Evolutionary conservation across 805 yeast species (phyloP).

Genomic region (Barnettozyma sucrosica): DNA sequence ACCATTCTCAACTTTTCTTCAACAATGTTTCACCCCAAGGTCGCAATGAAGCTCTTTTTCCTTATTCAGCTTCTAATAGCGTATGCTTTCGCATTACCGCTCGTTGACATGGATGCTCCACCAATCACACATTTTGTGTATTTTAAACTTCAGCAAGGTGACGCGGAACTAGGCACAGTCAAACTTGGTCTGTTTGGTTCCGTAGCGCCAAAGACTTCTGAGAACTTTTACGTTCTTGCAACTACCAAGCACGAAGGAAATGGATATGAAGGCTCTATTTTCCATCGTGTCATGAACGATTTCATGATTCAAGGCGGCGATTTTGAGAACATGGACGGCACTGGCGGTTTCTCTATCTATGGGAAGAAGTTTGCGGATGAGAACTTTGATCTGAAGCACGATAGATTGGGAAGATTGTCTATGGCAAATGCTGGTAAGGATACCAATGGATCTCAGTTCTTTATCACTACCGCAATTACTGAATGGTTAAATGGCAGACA

Average conservation of each 20-base stretch:
- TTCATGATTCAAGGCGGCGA: slow-evolving; percentile 91
- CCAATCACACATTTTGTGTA: slow-evolving; percentile 25
- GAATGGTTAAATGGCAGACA: slow-evolving; percentile 49
- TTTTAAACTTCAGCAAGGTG: slow-evolving; percentile 21
- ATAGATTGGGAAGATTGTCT: slow-evolving; percentile 60
- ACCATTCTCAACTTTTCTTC: too few species aligned
- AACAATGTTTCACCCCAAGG: neutral
- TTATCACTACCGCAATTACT: slow-evolving; percentile 53
- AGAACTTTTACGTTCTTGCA: slow-evolving; percentile 51
- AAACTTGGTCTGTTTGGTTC: slow-evolving; percentile 61
- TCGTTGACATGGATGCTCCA: slow-evolving; percentile 15
- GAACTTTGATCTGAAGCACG: slow-evolving; percentile 62
- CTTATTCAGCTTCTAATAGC: slow-evolving; percentile 7
- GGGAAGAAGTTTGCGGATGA: slow-evolving; percentile 75
- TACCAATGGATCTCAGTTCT: slow-evolving; percentile 67
- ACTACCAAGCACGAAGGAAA: slow-evolving; percentile 21
- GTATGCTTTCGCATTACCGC: slow-evolving; percentile 11
- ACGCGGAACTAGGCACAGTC: slow-evolving; percentile 28
- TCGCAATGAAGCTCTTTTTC: slow-evolving; percentile 13
- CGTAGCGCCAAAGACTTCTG: slow-evolving; percentile 56
- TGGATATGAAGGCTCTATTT: slow-evolving; percentile 52
- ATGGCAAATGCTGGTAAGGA: slow-evolving; percentile 70
- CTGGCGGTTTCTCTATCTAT: slow-evolving; percentile 76
- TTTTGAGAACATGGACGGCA: slow-evolving; percentile 56
- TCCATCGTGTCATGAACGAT: slow-evolving; percentile 68